phyloP scores from a whole-genome alignment of 108 stramenopile genomes.

The Fragilaria radians region DNA sequence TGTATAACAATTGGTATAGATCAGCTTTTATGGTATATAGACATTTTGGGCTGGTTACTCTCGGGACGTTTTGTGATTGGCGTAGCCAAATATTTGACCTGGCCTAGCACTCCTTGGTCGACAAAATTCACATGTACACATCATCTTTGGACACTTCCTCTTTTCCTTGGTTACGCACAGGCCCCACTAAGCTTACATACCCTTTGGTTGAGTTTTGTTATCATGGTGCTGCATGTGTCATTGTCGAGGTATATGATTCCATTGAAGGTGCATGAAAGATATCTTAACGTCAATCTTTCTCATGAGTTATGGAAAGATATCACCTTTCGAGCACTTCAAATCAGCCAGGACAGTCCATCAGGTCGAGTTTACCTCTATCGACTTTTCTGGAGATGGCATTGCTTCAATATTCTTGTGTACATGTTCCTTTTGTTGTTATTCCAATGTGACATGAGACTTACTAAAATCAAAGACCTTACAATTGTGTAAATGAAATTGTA shows the following conservation, averaged over 20 bases:
- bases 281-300: slow-evolving; percentile 67
- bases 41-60: slow-evolving; percentile 28
- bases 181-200: slow-evolving; percentile 8
- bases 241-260: slow-evolving; percentile 62
- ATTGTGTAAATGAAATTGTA: too few relatives aligned
- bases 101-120: slow-evolving; percentile 54
- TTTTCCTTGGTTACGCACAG: slow-evolving; percentile 39
- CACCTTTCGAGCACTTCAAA: slow-evolving; percentile 37
- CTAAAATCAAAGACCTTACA: too few relatives aligned
- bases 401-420: slow-evolving; percentile 53
- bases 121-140: slow-evolving; percentile 63
- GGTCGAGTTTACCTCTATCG: slow-evolving; percentile 34
- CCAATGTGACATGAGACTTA: too few relatives aligned
- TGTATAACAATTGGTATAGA: slow-evolving; percentile 71
- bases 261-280: slow-evolving; percentile 20
- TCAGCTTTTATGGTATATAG: slow-evolving; percentile 76
- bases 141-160: slow-evolving; percentile 83
- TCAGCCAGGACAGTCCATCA: slow-evolving; percentile 44
- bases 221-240: slow-evolving; percentile 46
- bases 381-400: slow-evolving; percentile 57
- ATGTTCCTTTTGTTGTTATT: slow-evolving; percentile 15
- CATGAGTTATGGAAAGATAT: slow-evolving; percentile 74
- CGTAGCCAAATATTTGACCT: slow-evolving; percentile 69
- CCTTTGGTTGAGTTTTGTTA: slow-evolving; percentile 38
- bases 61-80: slow-evolving; percentile 54